Percentiles rank a stretch among this genome's conserved stretches.
Conservation (phyloP, 129 eudicot species). For the Escallonia herrerae region DNA sequence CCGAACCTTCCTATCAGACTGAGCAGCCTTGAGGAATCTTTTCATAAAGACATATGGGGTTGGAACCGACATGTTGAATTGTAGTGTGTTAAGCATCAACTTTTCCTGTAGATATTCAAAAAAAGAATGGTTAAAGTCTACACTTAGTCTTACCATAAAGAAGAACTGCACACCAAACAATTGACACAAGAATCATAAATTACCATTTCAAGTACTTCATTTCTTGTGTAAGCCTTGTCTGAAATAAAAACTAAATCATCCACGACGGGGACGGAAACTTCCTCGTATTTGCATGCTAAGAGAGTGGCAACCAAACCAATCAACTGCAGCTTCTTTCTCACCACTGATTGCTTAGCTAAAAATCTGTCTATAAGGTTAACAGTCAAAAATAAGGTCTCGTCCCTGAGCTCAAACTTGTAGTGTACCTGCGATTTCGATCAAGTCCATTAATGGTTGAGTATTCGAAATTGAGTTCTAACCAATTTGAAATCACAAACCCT, state of each 20-base stretch:
- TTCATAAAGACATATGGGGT: constrained; percentile 74
- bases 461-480: no score
- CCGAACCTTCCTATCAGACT: constrained; percentile 51
- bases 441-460: background rate
- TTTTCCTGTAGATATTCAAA: constrained; percentile 48
- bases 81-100: constrained; percentile 68
- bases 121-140: background rate
- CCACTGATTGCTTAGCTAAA: constrained; percentile 52
- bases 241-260: constrained; percentile 83
- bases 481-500: background rate
- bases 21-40: constrained; percentile 91
- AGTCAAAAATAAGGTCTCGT: constrained; percentile 70
- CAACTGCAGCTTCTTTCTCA: constrained; percentile 76
- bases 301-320: constrained; percentile 92
- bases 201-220: constrained; percentile 92
- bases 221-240: constrained; percentile 73
- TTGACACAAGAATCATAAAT: background rate
- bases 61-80: constrained; percentile 83
- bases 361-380: constrained; percentile 83
- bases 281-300: constrained; percentile 93
- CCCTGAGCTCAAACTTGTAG: constrained; percentile 75
- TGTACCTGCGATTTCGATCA: constrained; percentile 56
- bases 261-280: constrained; percentile 68
- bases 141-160: background rate
- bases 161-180: background rate